Percentiles rank a stretch among this genome's conserved stretches.
Evolutionary conservation across 768 basidiomycete genomes (phyloP).

Genomic region (Pulveroboletus ravenelii): DNA sequence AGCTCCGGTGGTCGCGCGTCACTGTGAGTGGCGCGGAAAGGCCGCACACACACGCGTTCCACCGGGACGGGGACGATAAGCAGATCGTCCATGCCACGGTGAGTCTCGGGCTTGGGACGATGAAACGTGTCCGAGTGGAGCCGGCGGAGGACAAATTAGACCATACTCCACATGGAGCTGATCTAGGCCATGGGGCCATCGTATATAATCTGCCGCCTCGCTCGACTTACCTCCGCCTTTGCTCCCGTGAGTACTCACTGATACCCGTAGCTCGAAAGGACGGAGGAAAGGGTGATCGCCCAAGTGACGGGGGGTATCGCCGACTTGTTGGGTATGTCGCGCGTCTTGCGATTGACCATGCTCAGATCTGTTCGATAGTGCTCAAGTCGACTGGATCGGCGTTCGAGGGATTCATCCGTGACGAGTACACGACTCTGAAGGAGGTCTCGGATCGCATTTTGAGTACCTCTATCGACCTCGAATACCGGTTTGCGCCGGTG

Average conservation of each 20-base stretch:
- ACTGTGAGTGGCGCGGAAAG: slow-evolving; percentile 40
- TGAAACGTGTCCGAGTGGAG: slow-evolving; percentile 20
- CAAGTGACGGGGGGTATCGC: slow-evolving; percentile 63
- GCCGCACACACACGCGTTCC: slow-evolving; percentile 76
- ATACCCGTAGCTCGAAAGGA: slow-evolving; percentile 54
- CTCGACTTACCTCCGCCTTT: not conserved
- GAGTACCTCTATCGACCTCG: slow-evolving; percentile 79
- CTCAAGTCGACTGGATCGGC: slow-evolving; percentile 87
- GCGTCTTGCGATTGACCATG: not conserved
- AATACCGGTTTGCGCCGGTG: slow-evolving; percentile 58
- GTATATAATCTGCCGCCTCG: slow-evolving; percentile 12
- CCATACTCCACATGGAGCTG: slow-evolving; percentile 16
- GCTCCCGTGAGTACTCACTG: not conserved
- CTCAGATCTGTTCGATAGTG: slow-evolving; percentile 40
- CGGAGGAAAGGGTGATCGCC: slow-evolving; percentile 61
- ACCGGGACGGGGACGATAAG: slow-evolving; percentile 89
- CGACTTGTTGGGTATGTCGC: slow-evolving; percentile 70
- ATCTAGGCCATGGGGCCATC: slow-evolving; percentile 23
- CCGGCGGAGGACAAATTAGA: slow-evolving; percentile 5
- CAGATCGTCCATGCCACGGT: slow-evolving; percentile 59
- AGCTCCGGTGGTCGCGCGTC: slow-evolving; percentile 83
- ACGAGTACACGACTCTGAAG: slow-evolving; percentile 84
- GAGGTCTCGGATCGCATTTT: slow-evolving; percentile 88
- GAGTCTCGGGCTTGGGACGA: slow-evolving; percentile 5
- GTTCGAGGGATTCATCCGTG: slow-evolving; percentile 75